These are phyloP conservation scores for Geosmithia morbida DNA, from an alignment of 2,329 filamentous ascomycete genomes.

Conservation along the genomic window DNA sequence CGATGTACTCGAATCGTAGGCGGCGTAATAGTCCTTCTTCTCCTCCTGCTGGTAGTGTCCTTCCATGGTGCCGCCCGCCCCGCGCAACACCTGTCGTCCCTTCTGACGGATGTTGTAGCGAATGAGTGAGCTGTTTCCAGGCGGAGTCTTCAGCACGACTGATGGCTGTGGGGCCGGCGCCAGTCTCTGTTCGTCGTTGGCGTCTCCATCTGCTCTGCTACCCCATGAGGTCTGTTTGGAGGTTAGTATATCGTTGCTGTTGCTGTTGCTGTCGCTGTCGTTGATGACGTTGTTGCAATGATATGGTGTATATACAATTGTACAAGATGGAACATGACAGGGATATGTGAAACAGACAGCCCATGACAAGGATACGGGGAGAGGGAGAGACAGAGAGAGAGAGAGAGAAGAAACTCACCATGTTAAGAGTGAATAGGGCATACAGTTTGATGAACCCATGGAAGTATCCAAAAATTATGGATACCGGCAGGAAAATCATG, in stretches of 20 bases:
- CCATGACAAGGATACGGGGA: too few relatives aligned
- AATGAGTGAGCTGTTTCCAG: slow-evolving; percentile 25
- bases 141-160: slow-evolving; percentile 26
- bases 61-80: neutral
- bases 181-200: slow-evolving; percentile 62
- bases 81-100: slow-evolving; percentile 14
- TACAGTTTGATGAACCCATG: slow-evolving; percentile 89
- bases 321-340: too few relatives aligned
- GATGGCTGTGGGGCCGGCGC: slow-evolving; percentile 28
- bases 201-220: slow-evolving; percentile 81
- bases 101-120: slow-evolving; percentile 30
- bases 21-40: slow-evolving; percentile 14
- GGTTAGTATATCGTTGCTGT: too few relatives aligned
- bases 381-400: neutral
- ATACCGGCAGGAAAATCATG: slow-evolving; percentile 66
- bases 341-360: too few relatives aligned
- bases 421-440: slow-evolving; percentile 66
- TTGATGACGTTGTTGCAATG: slow-evolving; percentile 1
- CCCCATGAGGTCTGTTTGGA: slow-evolving; percentile 90
- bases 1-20: slow-evolving; percentile 21
- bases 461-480: slow-evolving; percentile 81
- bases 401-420: slow-evolving; percentile 42
- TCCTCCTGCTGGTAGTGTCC: slow-evolving; percentile 8
- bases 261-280: too few relatives aligned
- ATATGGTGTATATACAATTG: too few relatives aligned